A percentile compares a stretch with the other conserved stretches of the same genome.
phyloP scores from a whole-genome alignment of 805 yeast genomes.

The Lipomyces lipofer region DNA sequence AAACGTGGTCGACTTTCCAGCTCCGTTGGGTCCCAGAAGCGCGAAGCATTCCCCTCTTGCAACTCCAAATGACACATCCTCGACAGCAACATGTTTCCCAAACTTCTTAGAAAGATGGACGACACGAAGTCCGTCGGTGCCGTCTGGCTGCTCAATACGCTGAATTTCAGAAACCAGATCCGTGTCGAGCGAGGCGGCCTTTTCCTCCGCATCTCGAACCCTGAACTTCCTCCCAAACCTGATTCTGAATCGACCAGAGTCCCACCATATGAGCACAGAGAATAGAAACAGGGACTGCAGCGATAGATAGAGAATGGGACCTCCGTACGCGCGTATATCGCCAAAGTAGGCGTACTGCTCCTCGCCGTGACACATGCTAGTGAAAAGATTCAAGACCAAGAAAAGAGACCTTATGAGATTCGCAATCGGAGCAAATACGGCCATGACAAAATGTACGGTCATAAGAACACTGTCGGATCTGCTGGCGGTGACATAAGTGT shows the following conservation, averaged over 20 bases:
- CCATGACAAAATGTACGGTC: constrained; percentile 35
- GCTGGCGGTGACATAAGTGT: constrained; percentile 36
- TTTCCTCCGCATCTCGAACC: constrained; percentile 20
- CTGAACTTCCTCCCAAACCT: constrained; percentile 31
- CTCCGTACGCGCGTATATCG: constrained; percentile 39
- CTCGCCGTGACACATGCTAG: constrained; percentile 34
- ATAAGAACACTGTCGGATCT: constrained; percentile 29
- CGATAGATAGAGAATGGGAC: constrained; percentile 38
- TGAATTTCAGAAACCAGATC: constrained; percentile 34
- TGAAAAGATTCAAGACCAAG: constrained; percentile 38
- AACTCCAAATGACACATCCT: constrained; percentile 41
- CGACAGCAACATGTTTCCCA: constrained; percentile 34
- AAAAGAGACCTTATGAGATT: constrained; percentile 37
- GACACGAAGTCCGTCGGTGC: constrained; percentile 34
- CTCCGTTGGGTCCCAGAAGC: constrained; percentile 43
- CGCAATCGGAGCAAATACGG: constrained; percentile 37
- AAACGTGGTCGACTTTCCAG: constrained; percentile 43
- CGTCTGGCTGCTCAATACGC: constrained; percentile 28
- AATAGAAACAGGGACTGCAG: constrained; percentile 35
- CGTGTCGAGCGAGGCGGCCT: constrained; percentile 14
- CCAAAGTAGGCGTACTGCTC: constrained; percentile 32
- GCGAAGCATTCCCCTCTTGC: constrained; percentile 41
- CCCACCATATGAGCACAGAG: constrained; percentile 38
- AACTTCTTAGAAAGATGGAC: constrained; percentile 37
- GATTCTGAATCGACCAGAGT: constrained; percentile 37